phyloP scores from a whole-genome alignment of 2,329 filamentous ascomycete genomes.

The Hypoxylon rubiginosum region DNA sequence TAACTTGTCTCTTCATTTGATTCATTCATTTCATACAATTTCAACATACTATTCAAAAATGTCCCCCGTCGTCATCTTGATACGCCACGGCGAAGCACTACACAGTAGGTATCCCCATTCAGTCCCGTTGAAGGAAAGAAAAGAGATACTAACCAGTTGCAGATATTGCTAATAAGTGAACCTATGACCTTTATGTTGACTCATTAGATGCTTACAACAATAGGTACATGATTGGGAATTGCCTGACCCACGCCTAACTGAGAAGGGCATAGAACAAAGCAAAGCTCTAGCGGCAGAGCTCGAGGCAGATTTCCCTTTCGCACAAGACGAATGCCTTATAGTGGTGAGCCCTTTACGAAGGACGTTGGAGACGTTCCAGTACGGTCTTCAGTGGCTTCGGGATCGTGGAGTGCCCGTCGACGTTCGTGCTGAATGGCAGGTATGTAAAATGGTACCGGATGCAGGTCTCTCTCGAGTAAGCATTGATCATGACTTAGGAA shows the following conservation, averaged over 20 bases:
- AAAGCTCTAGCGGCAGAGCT: constrained; percentile 46
- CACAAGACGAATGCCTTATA: constrained; percentile 46
- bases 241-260: constrained; percentile 49
- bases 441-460: constrained; percentile 30
- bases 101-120: constrained; percentile 53
- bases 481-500: constrained; percentile 45
- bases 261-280: constrained; percentile 49
- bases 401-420: constrained; percentile 47
- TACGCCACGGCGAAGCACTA: constrained; percentile 58
- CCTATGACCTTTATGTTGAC: constrained; percentile 12
- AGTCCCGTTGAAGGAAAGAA: constrained; percentile 7
- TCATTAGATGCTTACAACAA: constrained; percentile 41
- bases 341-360: constrained; percentile 51
- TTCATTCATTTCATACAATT: too few relatives aligned
- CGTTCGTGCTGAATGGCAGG: constrained; percentile 53
- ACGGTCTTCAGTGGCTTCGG: constrained; percentile 50
- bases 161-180: constrained; percentile 52
- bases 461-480: background rate
- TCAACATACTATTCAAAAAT: constrained; percentile 45
- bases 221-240: constrained; percentile 50
- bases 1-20: constrained; percentile 17
- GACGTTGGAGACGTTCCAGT: constrained; percentile 50
- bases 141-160: constrained; percentile 27
- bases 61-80: constrained; percentile 57
- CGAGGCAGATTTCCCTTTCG: constrained; percentile 41